Conservation (phyloP, 768 basidiomycete species). For the Naganishia onofrii region DNA sequence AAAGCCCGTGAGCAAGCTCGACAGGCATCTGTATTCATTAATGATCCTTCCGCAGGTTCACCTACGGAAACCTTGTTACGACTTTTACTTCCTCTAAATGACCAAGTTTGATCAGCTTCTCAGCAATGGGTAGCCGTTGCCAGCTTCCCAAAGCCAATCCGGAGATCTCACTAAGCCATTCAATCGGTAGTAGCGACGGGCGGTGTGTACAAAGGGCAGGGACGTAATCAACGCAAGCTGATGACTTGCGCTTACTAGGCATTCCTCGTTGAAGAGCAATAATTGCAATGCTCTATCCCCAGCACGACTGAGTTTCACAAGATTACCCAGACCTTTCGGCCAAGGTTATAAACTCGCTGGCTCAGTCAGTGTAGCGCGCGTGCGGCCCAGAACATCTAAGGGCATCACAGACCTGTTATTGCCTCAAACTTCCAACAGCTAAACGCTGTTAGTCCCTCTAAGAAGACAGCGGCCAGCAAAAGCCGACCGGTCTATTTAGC, state of each 20-base stretch:
- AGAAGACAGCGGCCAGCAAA: constrained; percentile 74
- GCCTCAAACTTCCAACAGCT: constrained; percentile 81
- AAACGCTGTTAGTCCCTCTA: constrained; percentile 80
- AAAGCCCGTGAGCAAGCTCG: constrained; percentile 47
- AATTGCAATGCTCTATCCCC: constrained; percentile 88
- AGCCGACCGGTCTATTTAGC: constrained; percentile 82
- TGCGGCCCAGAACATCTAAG: constrained; percentile 87
- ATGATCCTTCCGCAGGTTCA: constrained; percentile 80
- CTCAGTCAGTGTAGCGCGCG: constrained; percentile 84
- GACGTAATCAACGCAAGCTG: constrained; percentile 85
- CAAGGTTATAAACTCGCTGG: constrained; percentile 77
- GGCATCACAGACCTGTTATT: constrained; percentile 89
- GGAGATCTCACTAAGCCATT: constrained; percentile 84
- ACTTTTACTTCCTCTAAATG: constrained; percentile 82
- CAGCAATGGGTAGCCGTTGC: constrained; percentile 58
- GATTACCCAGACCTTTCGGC: constrained; percentile 73
- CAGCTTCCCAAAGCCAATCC: constrained; percentile 68
- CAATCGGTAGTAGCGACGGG: constrained; percentile 88
- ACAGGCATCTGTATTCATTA: constrained; percentile 46
- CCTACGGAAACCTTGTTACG: constrained; percentile 78
- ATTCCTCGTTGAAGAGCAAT: constrained; percentile 90
- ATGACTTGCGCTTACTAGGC: constrained; percentile 84
- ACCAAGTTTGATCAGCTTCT: constrained; percentile 74
- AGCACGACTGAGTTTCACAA: constrained; percentile 76
- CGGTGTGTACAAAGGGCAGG: constrained; percentile 88